Conservation (phyloP, 1,284 basidiomycete species). For the Hortiboletus rubellus region DNA sequence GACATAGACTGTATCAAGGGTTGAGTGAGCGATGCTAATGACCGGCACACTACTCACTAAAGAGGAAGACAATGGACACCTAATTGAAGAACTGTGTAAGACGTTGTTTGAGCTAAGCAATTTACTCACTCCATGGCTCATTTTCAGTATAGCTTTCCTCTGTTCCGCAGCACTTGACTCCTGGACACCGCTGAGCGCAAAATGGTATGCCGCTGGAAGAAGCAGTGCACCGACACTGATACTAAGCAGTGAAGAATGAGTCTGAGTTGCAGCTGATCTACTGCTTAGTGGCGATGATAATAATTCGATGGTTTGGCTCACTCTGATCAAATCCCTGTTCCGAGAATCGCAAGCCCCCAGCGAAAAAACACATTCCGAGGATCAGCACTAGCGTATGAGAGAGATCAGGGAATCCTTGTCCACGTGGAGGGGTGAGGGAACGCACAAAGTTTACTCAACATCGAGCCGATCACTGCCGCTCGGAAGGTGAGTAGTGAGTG, state of each 20-base stretch:
- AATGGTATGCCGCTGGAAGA: constrained; percentile 77
- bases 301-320: constrained; percentile 35
- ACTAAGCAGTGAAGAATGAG: constrained; percentile 80
- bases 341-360: constrained; percentile 73
- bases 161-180: constrained; percentile 39
- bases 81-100: constrained; percentile 24
- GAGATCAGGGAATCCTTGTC: constrained; percentile 7
- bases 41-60: constrained; percentile 48
- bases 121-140: constrained; percentile 78
- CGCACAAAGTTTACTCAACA: constrained; percentile 74
- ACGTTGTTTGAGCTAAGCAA: background rate
- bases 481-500: constrained; percentile 7
- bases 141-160: constrained; percentile 65
- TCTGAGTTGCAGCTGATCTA: constrained; percentile 65
- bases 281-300: background rate
- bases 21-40: constrained; percentile 4
- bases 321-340: constrained; percentile 78
- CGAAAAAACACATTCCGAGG: constrained; percentile 80
- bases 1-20: constrained; percentile 53
- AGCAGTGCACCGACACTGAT: constrained; percentile 80
- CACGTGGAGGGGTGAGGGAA: constrained; percentile 4
- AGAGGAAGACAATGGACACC: constrained; percentile 70
- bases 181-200: constrained; percentile 48
- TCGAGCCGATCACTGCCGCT: constrained; percentile 69
- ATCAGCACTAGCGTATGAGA: constrained; percentile 42